Conservation (phyloP, 495 filamentous ascomycete species). For the Podospora australis region DNA sequence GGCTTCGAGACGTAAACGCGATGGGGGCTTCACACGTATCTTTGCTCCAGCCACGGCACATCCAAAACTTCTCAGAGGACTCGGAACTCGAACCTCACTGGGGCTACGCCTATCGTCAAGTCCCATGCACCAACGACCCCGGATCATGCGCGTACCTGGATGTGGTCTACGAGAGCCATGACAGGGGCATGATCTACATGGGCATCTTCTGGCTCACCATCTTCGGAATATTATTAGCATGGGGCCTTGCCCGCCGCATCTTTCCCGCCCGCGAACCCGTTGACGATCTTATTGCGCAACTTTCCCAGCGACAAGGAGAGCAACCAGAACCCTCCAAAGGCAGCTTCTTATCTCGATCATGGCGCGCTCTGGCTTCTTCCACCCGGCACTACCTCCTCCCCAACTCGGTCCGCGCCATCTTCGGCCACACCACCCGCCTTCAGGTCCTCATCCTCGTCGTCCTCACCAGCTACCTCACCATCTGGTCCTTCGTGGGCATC, state of each 20-base stretch:
- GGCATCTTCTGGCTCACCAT: slow-evolving; percentile 56
- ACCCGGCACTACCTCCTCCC: slow-evolving; percentile 42
- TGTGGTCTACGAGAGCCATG: slow-evolving; percentile 53
- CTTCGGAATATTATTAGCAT: slow-evolving; percentile 43
- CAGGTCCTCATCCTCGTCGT: slow-evolving; percentile 38
- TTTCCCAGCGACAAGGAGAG: slow-evolving; percentile 9
- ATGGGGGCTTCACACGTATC: background rate
- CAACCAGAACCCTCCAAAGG: slow-evolving; percentile 11
- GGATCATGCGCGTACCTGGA: slow-evolving; percentile 61
- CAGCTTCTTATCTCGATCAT: slow-evolving; percentile 31
- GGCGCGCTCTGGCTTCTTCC: slow-evolving; percentile 19
- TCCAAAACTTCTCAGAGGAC: slow-evolving; percentile 37
- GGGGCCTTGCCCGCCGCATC: slow-evolving; percentile 31
- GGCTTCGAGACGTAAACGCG: too few relatives aligned
- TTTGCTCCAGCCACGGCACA: slow-evolving; percentile 10
- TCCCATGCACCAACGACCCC: slow-evolving; percentile 53
- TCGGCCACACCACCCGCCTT: slow-evolving; percentile 36
- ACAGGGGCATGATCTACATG: slow-evolving; percentile 53
- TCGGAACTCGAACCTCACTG: slow-evolving; percentile 47
- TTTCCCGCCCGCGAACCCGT: slow-evolving; percentile 18
- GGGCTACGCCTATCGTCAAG: slow-evolving; percentile 51
- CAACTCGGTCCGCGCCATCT: slow-evolving; percentile 28
- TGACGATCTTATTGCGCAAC: slow-evolving; percentile 10
- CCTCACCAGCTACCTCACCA: slow-evolving; percentile 47
- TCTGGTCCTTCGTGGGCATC: slow-evolving; percentile 59